A percentile compares a stretch with the other conserved stretches of the same genome.
phyloP scores from a whole-genome alignment of 306 rosid genomes.

The Acacia crassicarpa region DNA sequence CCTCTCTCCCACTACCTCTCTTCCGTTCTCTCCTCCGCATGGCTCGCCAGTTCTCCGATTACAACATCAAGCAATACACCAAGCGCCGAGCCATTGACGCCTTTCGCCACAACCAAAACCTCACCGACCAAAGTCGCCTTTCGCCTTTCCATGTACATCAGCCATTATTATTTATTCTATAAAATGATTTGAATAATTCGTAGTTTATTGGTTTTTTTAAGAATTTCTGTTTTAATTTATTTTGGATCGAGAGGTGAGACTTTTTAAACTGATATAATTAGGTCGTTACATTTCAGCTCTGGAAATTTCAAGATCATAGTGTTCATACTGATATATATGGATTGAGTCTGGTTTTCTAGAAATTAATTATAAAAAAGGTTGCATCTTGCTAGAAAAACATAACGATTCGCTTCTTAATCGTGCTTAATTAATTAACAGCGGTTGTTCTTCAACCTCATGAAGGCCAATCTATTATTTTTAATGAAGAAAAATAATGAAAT shows the following conservation, averaged over 20 bases:
- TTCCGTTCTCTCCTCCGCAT: too few relatives aligned
- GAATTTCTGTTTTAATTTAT: neutral
- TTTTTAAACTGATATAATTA: neutral
- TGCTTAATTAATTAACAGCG: neutral
- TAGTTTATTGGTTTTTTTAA: neutral
- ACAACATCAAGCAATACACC: too few relatives aligned
- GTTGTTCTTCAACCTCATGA: neutral
- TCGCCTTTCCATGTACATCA: neutral
- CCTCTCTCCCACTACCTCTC: too few relatives aligned
- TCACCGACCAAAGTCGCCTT: too few relatives aligned
- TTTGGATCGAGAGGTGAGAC: slow-evolving; percentile 17
- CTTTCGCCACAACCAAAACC: too few relatives aligned
- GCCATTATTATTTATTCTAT: neutral
- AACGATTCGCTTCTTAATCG: neutral
- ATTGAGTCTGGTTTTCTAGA: neutral
- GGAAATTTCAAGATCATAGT: neutral
- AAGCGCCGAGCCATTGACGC: too few relatives aligned
- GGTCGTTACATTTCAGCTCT: neutral
- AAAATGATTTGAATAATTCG: slow-evolving; percentile 8
- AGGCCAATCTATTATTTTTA: neutral
- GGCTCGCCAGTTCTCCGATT: too few relatives aligned
- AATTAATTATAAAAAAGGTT: neutral
- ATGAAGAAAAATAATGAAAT: neutral
- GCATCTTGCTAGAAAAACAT: neutral
- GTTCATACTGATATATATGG: neutral